Evolutionary conservation across 23 red algal genomes (phyloP), one percentile per base, ranked within the genome.

Genomic region (Gracilaria domingensis): DNA sequence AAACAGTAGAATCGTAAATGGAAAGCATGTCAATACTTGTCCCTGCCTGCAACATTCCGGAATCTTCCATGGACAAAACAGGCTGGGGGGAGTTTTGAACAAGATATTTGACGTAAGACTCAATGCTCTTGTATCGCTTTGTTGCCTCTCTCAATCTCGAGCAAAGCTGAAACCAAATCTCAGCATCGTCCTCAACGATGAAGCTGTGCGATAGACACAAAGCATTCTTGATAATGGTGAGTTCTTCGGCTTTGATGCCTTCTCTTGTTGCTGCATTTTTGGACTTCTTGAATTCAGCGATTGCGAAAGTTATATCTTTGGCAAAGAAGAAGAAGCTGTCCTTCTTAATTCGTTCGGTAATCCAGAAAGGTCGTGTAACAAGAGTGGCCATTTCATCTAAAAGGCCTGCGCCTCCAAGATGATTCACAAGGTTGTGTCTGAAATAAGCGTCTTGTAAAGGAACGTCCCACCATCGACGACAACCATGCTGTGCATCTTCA

Each of bases 121-220:
- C 32, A 37, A 69, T 36, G 18, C 4, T 20, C 38, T 69, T 18
- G 32, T 69, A 36, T 69, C 26, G 28, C 30, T 69, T 34, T 18
- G 64, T 32, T 0, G 64, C 28, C 1, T 69, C 29, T 8, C 13
- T 34, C 64, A 69, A 69, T 37, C 64, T 69, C 12, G 32, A 69
- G 38, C 26, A 69, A 37, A 69, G 64, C 32, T 69, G 64, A 37
- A 69, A 69, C 64, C 64, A 69, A 12, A 69, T 69, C 14, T 69
- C 64, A 20, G 33, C 64, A 8, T 69, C 32, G 32, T 69, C 64
- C 38, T 69, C 64, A 17, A 34, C 0, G 30, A 69, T 34, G 38
- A 69, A 69, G 26, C 30, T 34, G 3, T 69, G 64, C 13, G 30
- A 28, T 32, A 69, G 33, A 36, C 64, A 36, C 18, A 69, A 37